Evolutionary conservation across 2,329 filamentous ascomycete genomes (phyloP), one percentile per base, ranked within the genome.

Genomic region (Cryphonectria japonica): DNA sequence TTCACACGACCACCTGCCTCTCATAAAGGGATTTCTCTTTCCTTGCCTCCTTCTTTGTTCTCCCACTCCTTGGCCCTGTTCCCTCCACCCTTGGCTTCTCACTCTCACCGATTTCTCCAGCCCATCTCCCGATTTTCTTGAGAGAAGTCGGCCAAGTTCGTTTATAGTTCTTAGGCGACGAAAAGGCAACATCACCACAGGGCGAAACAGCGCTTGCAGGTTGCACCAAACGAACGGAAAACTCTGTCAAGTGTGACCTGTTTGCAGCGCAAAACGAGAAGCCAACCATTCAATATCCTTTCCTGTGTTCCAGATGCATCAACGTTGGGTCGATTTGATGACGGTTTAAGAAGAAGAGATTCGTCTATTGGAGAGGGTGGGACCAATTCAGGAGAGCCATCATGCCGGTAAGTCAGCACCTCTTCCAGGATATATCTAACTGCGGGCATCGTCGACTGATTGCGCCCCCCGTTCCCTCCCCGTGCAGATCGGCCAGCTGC

Each of bases 401-500:
- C 46, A 83, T 82, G 81, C 80, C 81, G 76, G 81, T 83, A 72
- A 74, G 80, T 80, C n/a, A 19, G 52, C 37, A 19, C 59, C 46
- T 60, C 61, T 43, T 46, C 62, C 67, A 62, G 34, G 61, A 16
- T 37, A 39, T 32, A 26, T 34, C 2, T n/a, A 22, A 37, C 32
- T 57, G 11, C 4, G 39, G 16, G 50, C 26, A 26, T 61, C 50
- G 54, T 59, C 46, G 39, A 29, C 67, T 75, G 54, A 70, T 71
- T 67, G 67, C 68, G 69, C 29, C 32, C 70, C 67, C 65, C 32
- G 70, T 22, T 11, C 8, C 46, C 46, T n/a, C 70, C 13, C 41
- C 26, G 59, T 73, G 60, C 71, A 87, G 85, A 88, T 89, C 75
- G 80, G 84, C 72, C 86, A 89, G 74, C 81, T 89, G n/a, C 83